A percentile compares a stretch with the other conserved stretches of the same genome.
These are phyloP conservation scores for Areca catechu DNA, from an alignment of 176 grass and related monocot species.

Conservation along the genomic window DNA sequence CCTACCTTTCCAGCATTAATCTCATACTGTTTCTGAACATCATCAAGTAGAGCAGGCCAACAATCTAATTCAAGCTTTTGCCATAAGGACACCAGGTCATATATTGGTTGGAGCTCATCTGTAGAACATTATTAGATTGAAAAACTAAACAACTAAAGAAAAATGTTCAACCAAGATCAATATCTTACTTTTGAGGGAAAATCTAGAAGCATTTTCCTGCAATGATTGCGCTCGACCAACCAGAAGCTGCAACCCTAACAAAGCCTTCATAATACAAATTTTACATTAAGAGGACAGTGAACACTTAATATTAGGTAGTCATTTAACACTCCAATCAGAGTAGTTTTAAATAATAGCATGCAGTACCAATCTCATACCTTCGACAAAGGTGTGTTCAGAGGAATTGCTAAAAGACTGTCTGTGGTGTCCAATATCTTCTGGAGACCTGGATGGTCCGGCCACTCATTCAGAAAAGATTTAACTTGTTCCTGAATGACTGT, in stretches of 20 bases:
- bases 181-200: conserved; percentile 55
- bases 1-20: conserved; percentile 66
- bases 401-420: conserved; percentile 53
- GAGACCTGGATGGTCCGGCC: conserved; percentile 79
- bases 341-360: not conserved
- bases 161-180: not conserved
- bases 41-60: conserved; percentile 60
- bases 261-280: conserved; percentile 42
- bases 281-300: no score
- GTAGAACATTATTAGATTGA: not conserved
- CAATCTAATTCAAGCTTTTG: conserved; percentile 84
- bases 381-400: conserved; percentile 45
- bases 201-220: conserved; percentile 80
- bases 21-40: conserved; percentile 51
- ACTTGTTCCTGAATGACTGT: conserved; percentile 43
- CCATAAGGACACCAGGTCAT: conserved; percentile 65
- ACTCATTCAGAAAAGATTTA: conserved; percentile 60
- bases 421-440: conserved; percentile 58
- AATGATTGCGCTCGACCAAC: conserved; percentile 58
- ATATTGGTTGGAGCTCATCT: conserved; percentile 68
- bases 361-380: conserved; percentile 39
- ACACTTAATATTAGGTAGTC: no score
- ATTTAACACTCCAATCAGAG: not conserved
- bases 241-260: conserved; percentile 80
- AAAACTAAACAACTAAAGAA: not conserved